These are phyloP conservation scores for Arthrobotrys musiformis DNA, from an alignment of 2,329 filamentous ascomycete species.

Conservation along the genomic window DNA sequence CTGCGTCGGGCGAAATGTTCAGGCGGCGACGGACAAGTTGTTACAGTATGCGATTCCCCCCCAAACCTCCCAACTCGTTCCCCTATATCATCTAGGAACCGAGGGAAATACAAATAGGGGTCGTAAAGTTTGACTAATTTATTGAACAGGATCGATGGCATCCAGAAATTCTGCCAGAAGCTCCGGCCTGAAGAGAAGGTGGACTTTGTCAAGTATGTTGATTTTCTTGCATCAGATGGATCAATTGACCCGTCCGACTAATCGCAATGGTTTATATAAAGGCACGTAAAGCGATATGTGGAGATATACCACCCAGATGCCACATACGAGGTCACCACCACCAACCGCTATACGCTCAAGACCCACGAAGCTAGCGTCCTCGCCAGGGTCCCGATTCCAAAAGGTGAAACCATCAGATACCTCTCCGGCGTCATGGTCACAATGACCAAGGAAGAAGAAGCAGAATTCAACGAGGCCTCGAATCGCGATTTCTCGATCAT, in stretches of 20 bases:
- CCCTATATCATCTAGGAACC: not conserved
- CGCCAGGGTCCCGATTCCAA: conserved; percentile 80
- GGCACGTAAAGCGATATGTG: conserved; percentile 87
- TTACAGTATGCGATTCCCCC: conserved; percentile 57
- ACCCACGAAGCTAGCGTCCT: conserved; percentile 89
- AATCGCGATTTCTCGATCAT: conserved; percentile 98
- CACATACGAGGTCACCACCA: conserved; percentile 91
- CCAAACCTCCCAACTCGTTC: not conserved
- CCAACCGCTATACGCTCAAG: conserved; percentile 92
- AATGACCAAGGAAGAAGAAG: conserved; percentile 91
- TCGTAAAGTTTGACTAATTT: conserved; percentile 9
- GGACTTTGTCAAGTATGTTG: conserved; percentile 67
- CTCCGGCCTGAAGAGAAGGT: conserved; percentile 63
- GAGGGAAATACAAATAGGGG: not conserved
- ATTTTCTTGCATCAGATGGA: not conserved
- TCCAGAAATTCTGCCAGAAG: conserved; percentile 54
- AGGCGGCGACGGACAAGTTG: conserved; percentile 56
- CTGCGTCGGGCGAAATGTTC: conserved; percentile 57
- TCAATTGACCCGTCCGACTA: not conserved
- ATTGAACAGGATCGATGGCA: conserved; percentile 56
- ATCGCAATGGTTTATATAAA: conserved; percentile 8
- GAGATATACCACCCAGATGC: conserved; percentile 93
- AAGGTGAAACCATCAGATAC: conserved; percentile 88
- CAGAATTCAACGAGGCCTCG: conserved; percentile 75
- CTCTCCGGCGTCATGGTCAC: conserved; percentile 89